Conservation (phyloP, 2,329 filamentous ascomycete species). For the Hawksworthiomyces lignivorus region DNA sequence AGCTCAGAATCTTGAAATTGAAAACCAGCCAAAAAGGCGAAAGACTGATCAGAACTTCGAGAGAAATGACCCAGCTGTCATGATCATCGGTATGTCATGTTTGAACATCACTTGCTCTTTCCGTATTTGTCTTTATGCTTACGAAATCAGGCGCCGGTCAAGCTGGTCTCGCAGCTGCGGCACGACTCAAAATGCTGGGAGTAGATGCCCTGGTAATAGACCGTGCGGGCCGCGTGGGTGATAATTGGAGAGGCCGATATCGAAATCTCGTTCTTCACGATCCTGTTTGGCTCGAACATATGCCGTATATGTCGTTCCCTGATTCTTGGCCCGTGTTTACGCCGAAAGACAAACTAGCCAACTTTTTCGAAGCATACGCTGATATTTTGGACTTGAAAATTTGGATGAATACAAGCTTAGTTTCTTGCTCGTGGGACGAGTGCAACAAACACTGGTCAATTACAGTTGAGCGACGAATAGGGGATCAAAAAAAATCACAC, state of each 20-base stretch:
- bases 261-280: constrained; percentile 61
- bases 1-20: constrained; percentile 37
- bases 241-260: constrained; percentile 58
- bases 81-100: constrained; percentile 48
- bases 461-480: constrained; percentile 39
- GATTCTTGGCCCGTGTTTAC: constrained; percentile 61
- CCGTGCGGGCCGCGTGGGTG: constrained; percentile 48
- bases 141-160: constrained; percentile 59
- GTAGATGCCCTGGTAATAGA: constrained; percentile 51
- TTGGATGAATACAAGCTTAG: constrained; percentile 49
- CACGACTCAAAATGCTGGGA: constrained; percentile 51
- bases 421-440: constrained; percentile 42
- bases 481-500: constrained; percentile 38
- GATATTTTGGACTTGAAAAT: constrained; percentile 59
- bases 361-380: constrained; percentile 61
- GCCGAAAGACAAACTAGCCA: constrained; percentile 62
- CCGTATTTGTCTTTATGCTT: too few relatives aligned
- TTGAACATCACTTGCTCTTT: too few relatives aligned
- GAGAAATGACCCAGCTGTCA: constrained; percentile 46
- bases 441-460: constrained; percentile 45
- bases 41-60: constrained; percentile 38
- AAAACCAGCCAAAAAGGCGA: constrained; percentile 54
- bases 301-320: constrained; percentile 60
- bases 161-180: constrained; percentile 48
- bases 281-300: constrained; percentile 52